Base-by-base conservation (phyloP, 2,329 filamentous ascomycete species). In the Penicillium sp. region DNA sequence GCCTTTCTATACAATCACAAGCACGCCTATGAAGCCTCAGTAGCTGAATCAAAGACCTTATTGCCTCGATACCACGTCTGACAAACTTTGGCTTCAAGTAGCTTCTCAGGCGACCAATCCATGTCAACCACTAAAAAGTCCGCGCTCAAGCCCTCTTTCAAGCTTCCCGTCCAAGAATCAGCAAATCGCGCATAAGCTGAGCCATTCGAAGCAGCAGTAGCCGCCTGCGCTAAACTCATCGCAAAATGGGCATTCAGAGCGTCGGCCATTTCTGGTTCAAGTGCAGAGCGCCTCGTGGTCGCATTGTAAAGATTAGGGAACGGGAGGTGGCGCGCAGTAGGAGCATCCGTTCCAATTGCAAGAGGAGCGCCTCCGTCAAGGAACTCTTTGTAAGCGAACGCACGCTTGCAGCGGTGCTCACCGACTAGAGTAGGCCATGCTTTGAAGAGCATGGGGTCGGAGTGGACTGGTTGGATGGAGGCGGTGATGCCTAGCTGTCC, bases 321-420 rank as follows among this genome's bases (percentile, higher is more conserved):
- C 10, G 77, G 73, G 7, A 69, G 63, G 52, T 78, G 73, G 0
- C 72, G 72, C 1, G 78, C 78, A 2, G 78, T 80, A 0, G 78
- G 78, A 0, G 76, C 70, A 59, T 81, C 78, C 0, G 76, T 76
- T 0, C 78, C 78, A 42, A 81, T 70, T 0, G 78, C 76, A 7
- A 81, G 56, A 4, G 61, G 59, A 0, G 76, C 77, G 2, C 77
- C 77, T 6, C 73, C 70, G n/a, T 76, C 74, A 9, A 69, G 47
- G 58, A 81, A 79, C 8, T 80, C 78, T 8, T 71, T 72, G 59
- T 80, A 81, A 9, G 78, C 78, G 59, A 80, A 81, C 3, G 77
- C 78, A 6, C 78, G 72, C 54, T 72, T 70, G 51, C 78, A 70
- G 5, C 77, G 71, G 26, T 78, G 68, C 1, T 67, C 61, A 0